phyloP scores from a whole-genome alignment of 345 rosid species.

The Lagerstroemia speciosa region DNA sequence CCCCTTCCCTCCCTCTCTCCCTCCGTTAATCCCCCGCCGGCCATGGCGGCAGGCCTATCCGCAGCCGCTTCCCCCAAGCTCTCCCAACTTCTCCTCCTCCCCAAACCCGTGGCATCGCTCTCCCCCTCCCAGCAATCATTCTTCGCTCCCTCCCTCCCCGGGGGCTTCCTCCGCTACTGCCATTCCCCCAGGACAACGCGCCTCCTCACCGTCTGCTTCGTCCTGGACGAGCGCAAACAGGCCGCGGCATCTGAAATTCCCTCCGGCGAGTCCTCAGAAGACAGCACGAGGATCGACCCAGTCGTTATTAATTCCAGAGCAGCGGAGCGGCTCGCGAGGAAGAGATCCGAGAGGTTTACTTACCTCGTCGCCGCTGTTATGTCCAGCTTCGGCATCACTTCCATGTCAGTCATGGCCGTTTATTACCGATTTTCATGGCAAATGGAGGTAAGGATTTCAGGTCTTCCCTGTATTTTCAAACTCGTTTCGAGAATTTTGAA shows the following conservation, averaged over 20 bases:
- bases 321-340: constrained; percentile 50
- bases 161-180: no score
- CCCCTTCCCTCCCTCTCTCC: no score
- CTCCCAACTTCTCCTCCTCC: constrained; percentile 20
- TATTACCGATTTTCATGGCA: constrained; percentile 86
- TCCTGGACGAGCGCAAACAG: constrained; percentile 46
- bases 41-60: constrained; percentile 66
- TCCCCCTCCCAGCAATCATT: constrained; percentile 8
- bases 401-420: constrained; percentile 72
- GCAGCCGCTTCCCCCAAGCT: constrained; percentile 20
- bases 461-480: no score
- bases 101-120: constrained; percentile 21
- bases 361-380: constrained; percentile 74
- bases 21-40: no score
- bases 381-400: constrained; percentile 85
- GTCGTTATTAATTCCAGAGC: constrained; percentile 18
- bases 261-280: constrained; percentile 12
- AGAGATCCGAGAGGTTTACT: constrained; percentile 69
- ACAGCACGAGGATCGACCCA: constrained; percentile 14
- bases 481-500: no score
- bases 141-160: constrained; percentile 19
- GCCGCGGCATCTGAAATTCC: not conserved
- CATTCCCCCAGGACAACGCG: constrained; percentile 11
- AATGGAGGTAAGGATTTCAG: constrained; percentile 47
- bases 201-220: constrained; percentile 48